Evolutionary conservation across 2,329 filamentous ascomycete genomes (phyloP).

Genomic region (Triangularia setosa): DNA sequence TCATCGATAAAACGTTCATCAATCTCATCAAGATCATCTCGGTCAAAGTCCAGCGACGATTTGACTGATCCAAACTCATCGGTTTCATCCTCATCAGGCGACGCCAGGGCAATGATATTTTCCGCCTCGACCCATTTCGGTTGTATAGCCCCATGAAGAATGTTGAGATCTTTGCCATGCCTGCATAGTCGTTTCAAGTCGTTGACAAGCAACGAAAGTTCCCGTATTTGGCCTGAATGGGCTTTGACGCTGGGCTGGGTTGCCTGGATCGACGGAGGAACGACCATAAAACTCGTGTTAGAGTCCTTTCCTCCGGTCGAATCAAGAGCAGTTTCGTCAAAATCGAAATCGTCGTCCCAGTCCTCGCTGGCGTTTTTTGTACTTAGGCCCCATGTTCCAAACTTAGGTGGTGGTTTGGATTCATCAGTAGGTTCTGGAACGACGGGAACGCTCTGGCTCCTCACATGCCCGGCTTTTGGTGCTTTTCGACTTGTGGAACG

Average conservation of each 20-base stretch:
- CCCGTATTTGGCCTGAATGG: constrained; percentile 78
- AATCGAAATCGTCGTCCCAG: constrained; percentile 88
- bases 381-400: constrained; percentile 78
- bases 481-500: constrained; percentile 63
- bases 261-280: constrained; percentile 75
- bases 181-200: constrained; percentile 74
- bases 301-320: constrained; percentile 36
- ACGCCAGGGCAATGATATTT: constrained; percentile 81
- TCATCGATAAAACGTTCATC: constrained; percentile 46
- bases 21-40: constrained; percentile 39
- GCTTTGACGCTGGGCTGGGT: constrained; percentile 78
- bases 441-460: constrained; percentile 77
- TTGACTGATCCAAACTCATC: constrained; percentile 31
- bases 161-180: constrained; percentile 63
- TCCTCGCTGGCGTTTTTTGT: constrained; percentile 78
- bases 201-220: constrained; percentile 77
- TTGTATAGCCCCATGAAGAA: constrained; percentile 57
- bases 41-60: constrained; percentile 36
- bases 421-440: constrained; percentile 59
- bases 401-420: constrained; percentile 58
- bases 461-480: constrained; percentile 66
- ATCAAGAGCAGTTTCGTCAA: constrained; percentile 46
- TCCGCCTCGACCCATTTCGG: constrained; percentile 76
- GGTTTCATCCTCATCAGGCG: constrained; percentile 58
- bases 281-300: constrained; percentile 54